Conservation (phyloP, 352 stramenopile genomes). For the Blastocystis sp. region DNA sequence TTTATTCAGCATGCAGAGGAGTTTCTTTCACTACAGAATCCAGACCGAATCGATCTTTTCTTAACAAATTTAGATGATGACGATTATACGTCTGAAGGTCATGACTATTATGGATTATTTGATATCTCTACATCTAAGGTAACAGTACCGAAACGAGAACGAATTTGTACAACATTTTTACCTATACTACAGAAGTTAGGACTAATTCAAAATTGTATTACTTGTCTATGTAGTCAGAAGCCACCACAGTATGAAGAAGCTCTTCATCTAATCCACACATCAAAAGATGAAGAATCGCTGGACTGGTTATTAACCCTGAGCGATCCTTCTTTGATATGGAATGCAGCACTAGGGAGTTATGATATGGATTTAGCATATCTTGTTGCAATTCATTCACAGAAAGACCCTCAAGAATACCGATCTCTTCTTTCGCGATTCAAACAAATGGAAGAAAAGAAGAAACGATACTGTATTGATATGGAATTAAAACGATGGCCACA, state of each 20-base stretch:
- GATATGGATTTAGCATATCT: slow-evolving; percentile 23
- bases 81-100: background rate
- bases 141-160: background rate
- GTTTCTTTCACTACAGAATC: background rate
- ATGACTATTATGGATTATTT: slow-evolving; percentile 18
- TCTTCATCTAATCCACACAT: background rate
- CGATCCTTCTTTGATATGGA: slow-evolving; percentile 13
- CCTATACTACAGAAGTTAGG: background rate
- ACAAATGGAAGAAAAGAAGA: background rate
- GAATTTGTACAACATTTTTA: background rate
- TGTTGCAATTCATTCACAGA: slow-evolving; percentile 7
- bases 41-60: slow-evolving; percentile 21
- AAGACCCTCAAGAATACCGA: slow-evolving; percentile 14
- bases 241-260: slow-evolving; percentile 22
- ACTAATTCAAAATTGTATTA: background rate
- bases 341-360: slow-evolving; percentile 14
- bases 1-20: background rate
- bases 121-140: background rate
- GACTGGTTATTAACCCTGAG: slow-evolving; percentile 21
- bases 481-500: background rate
- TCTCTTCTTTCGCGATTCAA: background rate
- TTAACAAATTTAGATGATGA: slow-evolving; percentile 18
- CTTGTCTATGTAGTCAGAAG: slow-evolving; percentile 4
- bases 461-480: background rate
- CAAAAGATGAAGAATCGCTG: background rate